A percentile compares a stretch with the other conserved stretches of the same genome.
Conservation (phyloP, 805 yeast species). For the Starmera quercuum region DNA sequence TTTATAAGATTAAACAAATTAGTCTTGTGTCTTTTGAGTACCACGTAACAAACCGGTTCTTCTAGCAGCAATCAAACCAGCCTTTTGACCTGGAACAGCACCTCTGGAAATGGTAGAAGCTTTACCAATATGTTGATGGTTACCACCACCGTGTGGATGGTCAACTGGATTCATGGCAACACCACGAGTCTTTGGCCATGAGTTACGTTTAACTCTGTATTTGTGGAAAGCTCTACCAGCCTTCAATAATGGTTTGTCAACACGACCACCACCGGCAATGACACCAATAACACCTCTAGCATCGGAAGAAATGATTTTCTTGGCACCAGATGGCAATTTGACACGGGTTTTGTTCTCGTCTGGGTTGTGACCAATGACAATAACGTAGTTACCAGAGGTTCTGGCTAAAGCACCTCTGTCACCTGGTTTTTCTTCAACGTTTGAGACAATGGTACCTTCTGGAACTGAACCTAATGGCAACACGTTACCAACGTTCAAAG, state of each 20-base stretch:
- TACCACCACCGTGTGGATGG: constrained; percentile 99
- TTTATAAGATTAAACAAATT: constrained; percentile 27
- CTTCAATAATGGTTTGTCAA: constrained; percentile 98
- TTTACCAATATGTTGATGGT: constrained; percentile 99
- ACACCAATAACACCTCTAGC: constrained; percentile 99
- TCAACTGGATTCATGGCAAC: constrained; percentile 99
- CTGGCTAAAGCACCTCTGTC: constrained; percentile 99
- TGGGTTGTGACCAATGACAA: constrained; percentile 98
- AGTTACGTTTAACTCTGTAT: constrained; percentile 99
- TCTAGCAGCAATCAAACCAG: constrained; percentile 99
- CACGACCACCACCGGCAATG: constrained; percentile 99
- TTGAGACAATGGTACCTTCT: constrained; percentile 98
- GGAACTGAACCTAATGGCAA: constrained; percentile 96
- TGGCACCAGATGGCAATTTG: constrained; percentile 98
- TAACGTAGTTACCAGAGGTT: constrained; percentile 99
- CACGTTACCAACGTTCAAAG: constrained; percentile 94
- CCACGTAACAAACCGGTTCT: constrained; percentile 99
- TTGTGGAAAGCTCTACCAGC: constrained; percentile 99
- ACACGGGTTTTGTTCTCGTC: constrained; percentile 99
- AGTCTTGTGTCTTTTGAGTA: constrained; percentile 89
- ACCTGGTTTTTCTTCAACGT: constrained; percentile 98
- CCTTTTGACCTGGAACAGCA: constrained; percentile 99
- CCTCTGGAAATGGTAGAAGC: constrained; percentile 99
- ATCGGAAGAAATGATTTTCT: constrained; percentile 89
- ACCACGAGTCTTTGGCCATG: constrained; percentile 99